A percentile compares a stretch with the other conserved stretches of the same genome.
These are phyloP conservation scores for Anthracocystis setariae DNA, from an alignment of 1,284 basidiomycete species.

Conservation along the genomic window DNA sequence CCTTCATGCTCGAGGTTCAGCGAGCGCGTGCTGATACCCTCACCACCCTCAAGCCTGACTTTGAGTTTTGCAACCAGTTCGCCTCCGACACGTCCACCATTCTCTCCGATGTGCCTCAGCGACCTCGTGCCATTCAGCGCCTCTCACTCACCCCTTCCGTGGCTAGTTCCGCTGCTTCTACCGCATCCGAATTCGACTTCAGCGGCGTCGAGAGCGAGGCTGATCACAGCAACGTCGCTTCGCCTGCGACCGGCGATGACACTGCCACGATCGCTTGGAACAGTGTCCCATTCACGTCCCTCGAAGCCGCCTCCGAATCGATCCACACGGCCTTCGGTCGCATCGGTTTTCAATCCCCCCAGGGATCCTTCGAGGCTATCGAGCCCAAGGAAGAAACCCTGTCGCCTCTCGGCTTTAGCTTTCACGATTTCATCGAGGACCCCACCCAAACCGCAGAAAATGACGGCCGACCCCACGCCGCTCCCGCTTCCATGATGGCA, in stretches of 20 bases:
- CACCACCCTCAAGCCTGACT: constrained; percentile 53
- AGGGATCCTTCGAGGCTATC: constrained; percentile 11
- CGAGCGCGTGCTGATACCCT: constrained; percentile 50
- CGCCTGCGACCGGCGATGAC: constrained; percentile 28
- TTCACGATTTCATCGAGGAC: constrained; percentile 60
- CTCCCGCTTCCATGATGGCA: constrained; percentile 2
- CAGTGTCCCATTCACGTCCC: constrained; percentile 16
- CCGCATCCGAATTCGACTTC: constrained; percentile 52
- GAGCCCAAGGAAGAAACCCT: constrained; percentile 17
- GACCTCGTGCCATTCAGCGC: constrained; percentile 47
- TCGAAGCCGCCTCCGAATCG: constrained; percentile 22
- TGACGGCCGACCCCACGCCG: not conserved
- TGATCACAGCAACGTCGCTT: constrained; percentile 31
- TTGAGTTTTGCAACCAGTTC: constrained; percentile 31
- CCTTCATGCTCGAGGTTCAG: constrained; percentile 49
- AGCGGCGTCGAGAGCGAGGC: constrained; percentile 44
- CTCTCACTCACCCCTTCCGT: constrained; percentile 53
- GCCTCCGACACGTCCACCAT: constrained; percentile 21
- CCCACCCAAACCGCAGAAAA: constrained; percentile 10
- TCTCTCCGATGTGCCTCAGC: constrained; percentile 39
- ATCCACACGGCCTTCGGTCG: constrained; percentile 42
- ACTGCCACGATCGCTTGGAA: constrained; percentile 14
- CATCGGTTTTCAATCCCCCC: constrained; percentile 41
- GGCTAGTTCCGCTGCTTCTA: constrained; percentile 54
- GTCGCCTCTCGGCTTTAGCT: constrained; percentile 39